Evolutionary conservation across 768 basidiomycete genomes (phyloP), one percentile per base, ranked within the genome.

Genomic region (Dioszegia crocea): DNA sequence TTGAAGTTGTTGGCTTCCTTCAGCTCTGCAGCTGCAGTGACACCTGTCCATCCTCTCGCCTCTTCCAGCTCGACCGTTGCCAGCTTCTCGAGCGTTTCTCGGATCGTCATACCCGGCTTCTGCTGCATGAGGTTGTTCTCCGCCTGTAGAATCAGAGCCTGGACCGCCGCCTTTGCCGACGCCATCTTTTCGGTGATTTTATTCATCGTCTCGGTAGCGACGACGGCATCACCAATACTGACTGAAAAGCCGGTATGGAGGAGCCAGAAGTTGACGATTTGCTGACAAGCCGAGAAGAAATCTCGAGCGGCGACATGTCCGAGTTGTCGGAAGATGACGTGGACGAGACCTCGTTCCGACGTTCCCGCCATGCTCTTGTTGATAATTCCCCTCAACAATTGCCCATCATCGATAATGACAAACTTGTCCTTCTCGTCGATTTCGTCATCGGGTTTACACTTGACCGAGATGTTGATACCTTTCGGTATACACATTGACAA

Each of bases 1-100:
- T 98, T 99, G 81, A 98, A 93, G 69, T 98, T 97, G 82, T 99
- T 98, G 79, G 96, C 93, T 76, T 91, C 90, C 82, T 98, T 98
- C 83, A 98, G 81, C 74, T 87, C 87, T 80, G 91, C 88, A 80
- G 98, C 91, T n/a, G 93, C 94, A 44, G 87, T 89, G 75, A 91
- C 91, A 81, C 96, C 96, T 27, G 91, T 91, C 46, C 84, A 84
- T 73, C 98, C 96, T 82, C 93, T 91, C 65, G 94, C 96, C 77
- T 87, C 80, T 76, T 99, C 97, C 68, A 99, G 84, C 75, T 91
- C 85, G 26, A 85, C 85, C 71, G 96, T 90, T 49, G 97, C 91
- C 68, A 83, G 81, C 73, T 88, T 90, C 80, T 99, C 94, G 79
- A 98, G 93, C 0, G 93, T 93, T 79, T 99, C 96, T 73, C 94